Evolutionary conservation across 2,329 filamentous ascomycete species (phyloP).

Genomic region (Xylariaceae sp.): DNA sequence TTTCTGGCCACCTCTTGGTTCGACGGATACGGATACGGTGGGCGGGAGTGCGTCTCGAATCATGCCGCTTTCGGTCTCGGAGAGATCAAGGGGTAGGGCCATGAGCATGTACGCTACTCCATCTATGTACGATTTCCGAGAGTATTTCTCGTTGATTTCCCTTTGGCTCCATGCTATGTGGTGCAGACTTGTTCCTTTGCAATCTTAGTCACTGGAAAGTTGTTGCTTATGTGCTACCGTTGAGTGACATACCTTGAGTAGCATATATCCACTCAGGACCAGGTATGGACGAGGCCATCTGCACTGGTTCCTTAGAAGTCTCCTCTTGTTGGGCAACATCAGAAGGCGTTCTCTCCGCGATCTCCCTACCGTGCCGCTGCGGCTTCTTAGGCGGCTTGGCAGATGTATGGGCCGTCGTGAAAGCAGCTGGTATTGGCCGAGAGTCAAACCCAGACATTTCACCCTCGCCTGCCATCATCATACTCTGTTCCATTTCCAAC

Average conservation of each 20-base stretch:
- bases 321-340: too few species aligned
- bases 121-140: slow-evolving; percentile 61
- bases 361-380: too few species aligned
- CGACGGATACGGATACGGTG: slow-evolving; percentile 16
- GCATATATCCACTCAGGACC: slow-evolving; percentile 27
- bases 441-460: too few species aligned
- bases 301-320: too few species aligned
- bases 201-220: not conserved
- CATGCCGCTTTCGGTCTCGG: slow-evolving; percentile 48
- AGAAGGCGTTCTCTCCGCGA: too few species aligned
- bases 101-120: slow-evolving; percentile 61
- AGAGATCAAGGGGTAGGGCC: slow-evolving; percentile 56
- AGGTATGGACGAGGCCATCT: too few species aligned
- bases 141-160: slow-evolving; percentile 39
- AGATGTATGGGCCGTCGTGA: too few species aligned
- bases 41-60: slow-evolving; percentile 49
- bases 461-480: too few species aligned
- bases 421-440: too few species aligned
- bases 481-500: too few species aligned
- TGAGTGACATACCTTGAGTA: not conserved
- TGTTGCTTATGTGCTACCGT: not conserved
- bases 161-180: slow-evolving; percentile 31
- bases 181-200: slow-evolving; percentile 23
- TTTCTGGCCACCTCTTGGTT: slow-evolving; percentile 1
- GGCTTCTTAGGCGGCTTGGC: too few species aligned